These are phyloP conservation scores for Boletus edulis DNA, from an alignment of 768 basidiomycete species.

Conservation along the genomic window DNA sequence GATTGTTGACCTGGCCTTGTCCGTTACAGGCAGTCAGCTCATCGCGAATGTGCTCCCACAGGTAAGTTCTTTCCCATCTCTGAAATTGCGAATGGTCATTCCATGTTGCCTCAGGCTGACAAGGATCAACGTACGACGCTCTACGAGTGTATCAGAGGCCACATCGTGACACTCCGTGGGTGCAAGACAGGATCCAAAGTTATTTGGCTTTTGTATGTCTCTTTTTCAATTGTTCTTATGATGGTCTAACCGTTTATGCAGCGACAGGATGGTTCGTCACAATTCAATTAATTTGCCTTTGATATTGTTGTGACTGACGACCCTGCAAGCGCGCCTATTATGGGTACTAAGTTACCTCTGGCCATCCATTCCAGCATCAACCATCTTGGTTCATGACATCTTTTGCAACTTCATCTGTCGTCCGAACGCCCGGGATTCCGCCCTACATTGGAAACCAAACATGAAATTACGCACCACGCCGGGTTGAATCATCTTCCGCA, in stretches of 20 bases:
- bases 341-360: constrained; percentile 42
- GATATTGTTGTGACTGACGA: constrained; percentile 14
- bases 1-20: constrained; percentile 83
- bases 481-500: constrained; percentile 27
- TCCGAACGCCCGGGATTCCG: constrained; percentile 14
- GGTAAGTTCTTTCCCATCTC: constrained; percentile 37
- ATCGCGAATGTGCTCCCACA: constrained; percentile 80
- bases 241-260: constrained; percentile 21
- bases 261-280: constrained; percentile 55
- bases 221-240: background rate
- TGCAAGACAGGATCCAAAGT: constrained; percentile 91
- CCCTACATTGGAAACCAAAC: constrained; percentile 22
- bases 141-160: constrained; percentile 83
- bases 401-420: constrained; percentile 23
- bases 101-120: constrained; percentile 53
- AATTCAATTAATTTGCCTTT: background rate
- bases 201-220: constrained; percentile 77
- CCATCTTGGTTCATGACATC: constrained; percentile 30
- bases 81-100: constrained; percentile 7
- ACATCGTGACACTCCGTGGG: constrained; percentile 86
- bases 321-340: constrained; percentile 57
- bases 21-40: constrained; percentile 80
- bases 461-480: constrained; percentile 22
- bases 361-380: constrained; percentile 16
- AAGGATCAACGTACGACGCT: constrained; percentile 81